Evolutionary conservation across 1,284 basidiomycete genomes (phyloP).

Genomic region (Papiliotrema nemorosa): DNA sequence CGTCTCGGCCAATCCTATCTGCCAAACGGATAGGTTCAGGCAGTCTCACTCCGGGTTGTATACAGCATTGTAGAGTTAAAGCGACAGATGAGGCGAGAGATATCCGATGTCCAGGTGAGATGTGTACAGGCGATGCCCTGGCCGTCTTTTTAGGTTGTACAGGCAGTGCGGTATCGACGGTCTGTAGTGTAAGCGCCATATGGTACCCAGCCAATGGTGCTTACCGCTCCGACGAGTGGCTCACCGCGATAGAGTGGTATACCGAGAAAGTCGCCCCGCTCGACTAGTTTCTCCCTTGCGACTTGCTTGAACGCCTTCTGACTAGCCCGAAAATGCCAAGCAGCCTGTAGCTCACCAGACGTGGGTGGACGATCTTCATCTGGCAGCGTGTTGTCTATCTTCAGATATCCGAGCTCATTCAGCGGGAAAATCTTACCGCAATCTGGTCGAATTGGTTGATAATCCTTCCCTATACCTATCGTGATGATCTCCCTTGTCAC

Average conservation of each 20-base stretch:
- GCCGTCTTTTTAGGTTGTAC: background rate
- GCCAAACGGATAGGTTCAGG: constrained; percentile 1
- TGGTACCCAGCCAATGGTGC: background rate
- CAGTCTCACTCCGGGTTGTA: background rate
- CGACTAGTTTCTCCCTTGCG: background rate
- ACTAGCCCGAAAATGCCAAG: background rate
- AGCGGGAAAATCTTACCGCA: background rate
- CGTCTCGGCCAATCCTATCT: background rate
- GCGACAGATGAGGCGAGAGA: background rate
- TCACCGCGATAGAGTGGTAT: constrained; percentile 1
- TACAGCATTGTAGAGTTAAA: constrained; percentile 1
- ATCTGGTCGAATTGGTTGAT: constrained; percentile 4
- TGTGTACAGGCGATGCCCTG: background rate
- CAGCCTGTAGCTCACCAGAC: too few relatives aligned
- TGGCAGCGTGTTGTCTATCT: too few relatives aligned
- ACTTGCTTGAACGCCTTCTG: background rate
- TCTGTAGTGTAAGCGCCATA: background rate
- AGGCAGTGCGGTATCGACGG: background rate
- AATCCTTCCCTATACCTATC: constrained; percentile 6
- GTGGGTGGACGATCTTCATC: too few relatives aligned
- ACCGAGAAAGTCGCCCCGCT: background rate
- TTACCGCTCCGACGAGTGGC: constrained; percentile 1
- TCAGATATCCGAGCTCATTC: too few relatives aligned
- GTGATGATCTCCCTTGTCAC: constrained; percentile 1
- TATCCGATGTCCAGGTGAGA: background rate